Base-by-base conservation (phyloP, 2,329 filamentous ascomycete genomes). In the Fusarium sp. region DNA sequence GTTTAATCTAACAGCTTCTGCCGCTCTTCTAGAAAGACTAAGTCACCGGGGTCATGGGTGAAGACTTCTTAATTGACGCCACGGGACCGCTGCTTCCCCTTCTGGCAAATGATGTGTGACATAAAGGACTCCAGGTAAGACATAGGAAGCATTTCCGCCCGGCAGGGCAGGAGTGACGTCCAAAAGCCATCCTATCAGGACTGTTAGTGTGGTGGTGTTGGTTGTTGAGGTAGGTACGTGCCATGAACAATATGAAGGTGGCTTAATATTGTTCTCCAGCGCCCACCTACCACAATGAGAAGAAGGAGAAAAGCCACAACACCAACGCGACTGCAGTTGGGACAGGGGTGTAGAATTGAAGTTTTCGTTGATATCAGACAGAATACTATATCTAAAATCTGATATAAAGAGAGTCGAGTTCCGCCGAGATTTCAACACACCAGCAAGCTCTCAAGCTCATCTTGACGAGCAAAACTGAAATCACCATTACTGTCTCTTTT, bases 211-310 rank as follows among this genome's bases (percentile, higher is more conserved):
- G 27, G 52, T 49, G n/a, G 13, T 60, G 67, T 32, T 66, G 49
- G 41, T 68, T 34, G 62, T 65, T 56, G 25, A 37, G 34, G 57
- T 44, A 37, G 63, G 49, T 59, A 52, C 45, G 64, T 69, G 66
- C 45, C 32, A 67, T 59, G 67, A 75, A 73, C 65, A 75, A 74
- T 75, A 70, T 71, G 48, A 71, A 70, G 41, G 51, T 45, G 57
- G 47, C 64, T 71, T 71, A 42, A 54, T 71, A 75, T 75, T 75
- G 73, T 75, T 74, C 72, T 66, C 65, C 37, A 55, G 18, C 57
- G 46, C 58, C 58, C 56, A 61, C 47, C 46, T 57, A 32, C 61
- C 49, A 40, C 14, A 69, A 65, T 46, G 44, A 45, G 67, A 29
- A 51, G 32, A 4, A 27, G 37, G 44, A 60, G 48, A 55, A 56